Base-by-base conservation (phyloP, 1,139 yeast genomes). In the Pneumocystis oryctolagi region DNA sequence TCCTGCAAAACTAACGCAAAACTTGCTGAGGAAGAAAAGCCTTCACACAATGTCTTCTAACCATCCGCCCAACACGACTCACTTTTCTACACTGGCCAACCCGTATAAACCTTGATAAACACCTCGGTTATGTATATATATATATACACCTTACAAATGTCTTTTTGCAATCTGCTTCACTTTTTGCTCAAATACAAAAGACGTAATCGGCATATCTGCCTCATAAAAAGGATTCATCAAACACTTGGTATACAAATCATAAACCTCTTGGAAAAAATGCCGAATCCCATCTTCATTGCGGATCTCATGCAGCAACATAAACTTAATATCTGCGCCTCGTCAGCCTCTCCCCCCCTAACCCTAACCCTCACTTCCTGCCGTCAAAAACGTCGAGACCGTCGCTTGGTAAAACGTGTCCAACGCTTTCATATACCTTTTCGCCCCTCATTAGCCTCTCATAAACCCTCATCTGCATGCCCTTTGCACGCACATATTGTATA, bases 401-500 rank as follows among this genome's bases (percentile, higher is more conserved):
- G 85, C 82, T 2, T 94, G 94, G 72, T 90, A 88, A 73, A 89
- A 92, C 60, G 85, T 84, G 74, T 92, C 98, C 20, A 92, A 82
- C 61, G 82, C 82, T 60, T 92, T 92, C 66, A 89, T 75, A 70
- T 87, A 81, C 71, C 69, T 61, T 53, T 42, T 32, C n/a, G n/a
- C n/a, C n/a, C n/a, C n/a, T n/a, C n/a, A n/a, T n/a, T n/a, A n/a
- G n/a, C n/a, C n/a, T n/a, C n/a, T n/a, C n/a, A n/a, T n/a, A n/a
- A 2, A 34, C 28, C 30, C 1, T 31, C 8, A 30, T 28, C 14
- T 18, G 55, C 18, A 12, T 6, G 12, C 12, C 16, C 56, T 28
- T 16, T 39, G n/a, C 37, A 3, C 40, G 8, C 20, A 3, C 12
- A 12, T 5, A 59, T 20, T 25, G 20, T 47, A 25, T 25, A 20